Evolutionary conservation across 495 filamentous ascomycete species (phyloP), one percentile per base, ranked within the genome.

Genomic region (Paragyromitra xinjiangensis): DNA sequence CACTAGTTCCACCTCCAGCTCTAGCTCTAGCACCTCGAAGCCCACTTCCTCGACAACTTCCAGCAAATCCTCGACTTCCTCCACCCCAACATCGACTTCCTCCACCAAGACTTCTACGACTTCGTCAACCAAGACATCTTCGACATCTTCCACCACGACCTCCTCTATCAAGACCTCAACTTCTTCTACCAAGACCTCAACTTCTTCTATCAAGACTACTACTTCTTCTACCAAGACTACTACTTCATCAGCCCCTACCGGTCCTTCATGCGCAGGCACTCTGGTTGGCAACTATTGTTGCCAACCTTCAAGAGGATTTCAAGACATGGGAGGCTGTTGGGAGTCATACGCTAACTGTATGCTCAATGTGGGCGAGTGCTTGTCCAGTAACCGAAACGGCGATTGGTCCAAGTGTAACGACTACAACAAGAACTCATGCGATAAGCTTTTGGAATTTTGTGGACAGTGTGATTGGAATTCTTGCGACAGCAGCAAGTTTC

Each of bases 211-310:
- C 0, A 63, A 24, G 37, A 24, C 62, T 8, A 16, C 62, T 6
- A 34, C 51, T 5, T 48, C 58, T 11, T 22, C 26, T 8, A 65
- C 69, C 8, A 24, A 8, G 19, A 65, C 69, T 6, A 29, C 69
- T 1, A 45, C 67, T 2, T 34, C 67, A 22, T 16, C 73, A 29
- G 9, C 58, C 4, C 76, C 72, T n/a, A 22, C 45, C 6, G 26
- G 11, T 29, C 39, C 75, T 24, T 56, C 56, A 59, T 80, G 78
- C 50, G 11, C 29, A 16, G 44, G 24, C 22, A 53, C 55, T 19
- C 12, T 19, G 40, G 37, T 71, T 19, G 78, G 70, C 14, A 65
- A 53, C 0, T 80, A 72, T 48, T 80, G 77, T 14, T 29, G 55
- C 5, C 75, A 66, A 34, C 34, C 77, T 4, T 39, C 66, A 26